These are phyloP conservation scores for Vanrija sp. DNA, from an alignment of 1,284 basidiomycete genomes.

Conservation along the genomic window DNA sequence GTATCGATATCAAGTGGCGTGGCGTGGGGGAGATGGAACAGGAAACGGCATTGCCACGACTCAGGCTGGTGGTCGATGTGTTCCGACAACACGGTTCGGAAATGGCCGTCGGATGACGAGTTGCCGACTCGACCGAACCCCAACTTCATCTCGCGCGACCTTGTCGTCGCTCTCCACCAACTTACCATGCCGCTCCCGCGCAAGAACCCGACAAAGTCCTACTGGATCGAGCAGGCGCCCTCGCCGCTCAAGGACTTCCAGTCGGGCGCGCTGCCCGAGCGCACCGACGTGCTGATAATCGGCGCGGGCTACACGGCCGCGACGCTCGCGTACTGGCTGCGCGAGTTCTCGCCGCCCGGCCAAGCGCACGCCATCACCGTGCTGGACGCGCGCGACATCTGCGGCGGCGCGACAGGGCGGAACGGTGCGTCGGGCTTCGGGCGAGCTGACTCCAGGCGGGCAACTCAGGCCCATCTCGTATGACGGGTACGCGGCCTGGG, in stretches of 20 bases:
- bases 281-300: not conserved
- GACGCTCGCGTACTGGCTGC: constrained; percentile 11
- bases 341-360: constrained; percentile 2
- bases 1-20: no score
- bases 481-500: constrained; percentile 21
- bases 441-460: constrained; percentile 11
- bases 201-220: constrained; percentile 14
- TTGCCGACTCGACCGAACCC: no score
- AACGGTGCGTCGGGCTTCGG: constrained; percentile 8
- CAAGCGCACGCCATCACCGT: constrained; percentile 13
- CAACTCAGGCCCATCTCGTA: constrained; percentile 25
- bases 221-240: constrained; percentile 17
- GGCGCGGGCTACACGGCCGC: constrained; percentile 2
- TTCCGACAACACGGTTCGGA: no score
- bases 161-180: no score
- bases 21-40: no score
- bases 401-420: constrained; percentile 19
- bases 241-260: constrained; percentile 1
- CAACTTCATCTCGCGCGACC: no score
- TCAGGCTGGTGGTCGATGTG: no score
- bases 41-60: no score
- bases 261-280: not conserved
- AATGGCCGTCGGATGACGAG: no score
- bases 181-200: constrained; percentile 13
- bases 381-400: constrained; percentile 19